These are phyloP conservation scores for Incumbomyces lentus DNA, from an alignment of 2,329 filamentous ascomycete species.

Conservation along the genomic window DNA sequence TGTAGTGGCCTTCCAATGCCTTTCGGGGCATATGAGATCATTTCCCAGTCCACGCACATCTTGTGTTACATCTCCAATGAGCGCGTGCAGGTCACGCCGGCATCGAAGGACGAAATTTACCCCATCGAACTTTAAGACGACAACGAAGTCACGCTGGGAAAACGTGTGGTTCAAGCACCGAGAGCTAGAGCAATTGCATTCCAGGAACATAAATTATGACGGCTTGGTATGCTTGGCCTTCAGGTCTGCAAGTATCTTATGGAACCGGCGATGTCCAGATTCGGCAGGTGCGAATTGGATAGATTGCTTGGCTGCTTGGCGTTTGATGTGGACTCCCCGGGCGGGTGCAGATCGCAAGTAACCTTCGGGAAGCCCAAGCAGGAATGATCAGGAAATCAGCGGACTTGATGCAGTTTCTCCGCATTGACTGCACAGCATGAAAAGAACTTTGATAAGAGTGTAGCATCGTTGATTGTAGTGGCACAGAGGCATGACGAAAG, in stretches of 20 bases:
- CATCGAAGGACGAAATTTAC: neutral
- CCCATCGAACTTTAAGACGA: neutral
- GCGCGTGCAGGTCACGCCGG: neutral
- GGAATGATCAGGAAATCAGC: conserved; percentile 4
- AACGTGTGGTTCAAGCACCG: neutral
- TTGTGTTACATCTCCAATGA: neutral
- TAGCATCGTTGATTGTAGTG: neutral
- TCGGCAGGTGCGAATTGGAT: neutral
- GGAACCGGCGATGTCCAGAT: neutral
- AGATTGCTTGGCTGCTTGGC: neutral
- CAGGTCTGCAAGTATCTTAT: neutral
- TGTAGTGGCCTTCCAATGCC: neutral
- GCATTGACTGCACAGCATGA: too few species aligned
- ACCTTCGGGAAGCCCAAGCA: neutral
- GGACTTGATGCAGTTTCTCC: neutral
- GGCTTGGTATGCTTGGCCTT: neutral
- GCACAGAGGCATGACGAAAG: too few species aligned
- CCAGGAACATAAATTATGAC: neutral
- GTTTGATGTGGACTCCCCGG: neutral
- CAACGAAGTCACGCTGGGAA: neutral
- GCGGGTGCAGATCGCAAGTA: neutral
- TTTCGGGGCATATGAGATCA: neutral
- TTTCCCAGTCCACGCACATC: neutral
- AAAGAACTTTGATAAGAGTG: neutral
- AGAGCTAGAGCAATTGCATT: neutral